Evolutionary conservation across 2,329 filamentous ascomycete species (phyloP).

Genomic region (Botrytis byssoidea): DNA sequence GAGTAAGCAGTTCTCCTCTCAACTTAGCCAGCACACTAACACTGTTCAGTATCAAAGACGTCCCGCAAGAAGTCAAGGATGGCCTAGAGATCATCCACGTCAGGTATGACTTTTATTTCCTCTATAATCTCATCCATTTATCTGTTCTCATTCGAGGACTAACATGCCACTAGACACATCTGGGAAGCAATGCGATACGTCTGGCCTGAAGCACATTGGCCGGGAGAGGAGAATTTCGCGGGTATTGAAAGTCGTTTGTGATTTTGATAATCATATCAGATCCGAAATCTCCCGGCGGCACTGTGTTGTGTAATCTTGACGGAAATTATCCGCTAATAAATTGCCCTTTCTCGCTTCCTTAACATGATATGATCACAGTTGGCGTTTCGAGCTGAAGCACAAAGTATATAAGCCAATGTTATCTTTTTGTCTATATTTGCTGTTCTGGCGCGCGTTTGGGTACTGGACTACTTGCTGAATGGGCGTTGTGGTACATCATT

Average conservation of each 20-base stretch:
- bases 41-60: conserved; percentile 62
- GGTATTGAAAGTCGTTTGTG: conserved; percentile 78
- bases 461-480: background rate
- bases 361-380: conserved; percentile 2
- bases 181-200: conserved; percentile 90
- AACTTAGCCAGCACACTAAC: conserved; percentile 24
- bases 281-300: conserved; percentile 20
- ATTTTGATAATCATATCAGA: conserved; percentile 29
- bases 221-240: conserved; percentile 66
- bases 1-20: conserved; percentile 48
- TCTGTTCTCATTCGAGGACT: conserved; percentile 14
- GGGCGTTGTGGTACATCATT: background rate
- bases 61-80: conserved; percentile 84
- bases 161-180: conserved; percentile 62
- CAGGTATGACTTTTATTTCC: conserved; percentile 55
- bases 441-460: conserved; percentile 14
- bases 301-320: background rate
- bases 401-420: background rate
- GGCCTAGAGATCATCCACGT: conserved; percentile 89
- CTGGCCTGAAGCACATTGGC: conserved; percentile 89
- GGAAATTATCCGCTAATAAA: conserved; percentile 8
- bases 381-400: conserved; percentile 12
- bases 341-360: conserved; percentile 5
- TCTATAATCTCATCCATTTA: background rate
- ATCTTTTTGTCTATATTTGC: conserved; percentile 1